Percentiles rank a stretch among this genome's conserved stretches.
phyloP scores from a whole-genome alignment of 2,329 filamentous ascomycete genomes.

The Scedosporium aurantiacum region DNA sequence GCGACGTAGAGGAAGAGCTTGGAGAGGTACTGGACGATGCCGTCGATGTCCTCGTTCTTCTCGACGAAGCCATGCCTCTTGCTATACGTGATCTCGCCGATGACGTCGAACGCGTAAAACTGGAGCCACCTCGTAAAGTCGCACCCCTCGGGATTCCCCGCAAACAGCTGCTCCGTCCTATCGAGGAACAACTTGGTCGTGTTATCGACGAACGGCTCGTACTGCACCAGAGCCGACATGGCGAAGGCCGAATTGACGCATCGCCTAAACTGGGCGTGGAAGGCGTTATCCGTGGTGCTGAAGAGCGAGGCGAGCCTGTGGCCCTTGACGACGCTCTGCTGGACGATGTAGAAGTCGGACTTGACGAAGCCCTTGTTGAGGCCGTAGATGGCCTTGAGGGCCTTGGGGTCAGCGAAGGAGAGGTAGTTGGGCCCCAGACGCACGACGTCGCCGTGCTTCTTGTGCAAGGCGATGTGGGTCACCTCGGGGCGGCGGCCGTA shows the following conservation, averaged over 20 bases:
- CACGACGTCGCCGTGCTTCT: slow-evolving; percentile 62
- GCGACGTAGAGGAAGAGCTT: slow-evolving; percentile 61
- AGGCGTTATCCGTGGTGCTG: slow-evolving; percentile 62
- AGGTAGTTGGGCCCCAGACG: slow-evolving; percentile 63
- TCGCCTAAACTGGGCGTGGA: slow-evolving; percentile 63
- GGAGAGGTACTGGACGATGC: slow-evolving; percentile 55
- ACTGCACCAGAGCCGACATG: slow-evolving; percentile 66
- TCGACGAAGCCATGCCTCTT: slow-evolving; percentile 68
- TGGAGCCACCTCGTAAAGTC: slow-evolving; percentile 66
- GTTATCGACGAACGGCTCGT: slow-evolving; percentile 70
- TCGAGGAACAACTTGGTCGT: slow-evolving; percentile 61
- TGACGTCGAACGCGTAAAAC: slow-evolving; percentile 74
- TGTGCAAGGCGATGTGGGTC: slow-evolving; percentile 58
- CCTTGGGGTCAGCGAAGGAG: slow-evolving; percentile 63
- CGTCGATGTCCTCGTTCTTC: slow-evolving; percentile 62
- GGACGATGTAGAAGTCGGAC: slow-evolving; percentile 74
- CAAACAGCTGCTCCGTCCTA: slow-evolving; percentile 46
- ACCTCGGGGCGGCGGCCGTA: slow-evolving; percentile 52
- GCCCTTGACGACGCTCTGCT: slow-evolving; percentile 61
- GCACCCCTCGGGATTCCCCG: slow-evolving; percentile 32
- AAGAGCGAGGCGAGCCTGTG: slow-evolving; percentile 61
- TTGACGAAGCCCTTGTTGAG: slow-evolving; percentile 73
- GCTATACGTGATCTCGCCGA: slow-evolving; percentile 66
- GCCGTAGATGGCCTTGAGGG: slow-evolving; percentile 67
- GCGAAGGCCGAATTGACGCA: slow-evolving; percentile 68